Conservation (phyloP, 179 eudicot species). For the Silene coronaria region DNA sequence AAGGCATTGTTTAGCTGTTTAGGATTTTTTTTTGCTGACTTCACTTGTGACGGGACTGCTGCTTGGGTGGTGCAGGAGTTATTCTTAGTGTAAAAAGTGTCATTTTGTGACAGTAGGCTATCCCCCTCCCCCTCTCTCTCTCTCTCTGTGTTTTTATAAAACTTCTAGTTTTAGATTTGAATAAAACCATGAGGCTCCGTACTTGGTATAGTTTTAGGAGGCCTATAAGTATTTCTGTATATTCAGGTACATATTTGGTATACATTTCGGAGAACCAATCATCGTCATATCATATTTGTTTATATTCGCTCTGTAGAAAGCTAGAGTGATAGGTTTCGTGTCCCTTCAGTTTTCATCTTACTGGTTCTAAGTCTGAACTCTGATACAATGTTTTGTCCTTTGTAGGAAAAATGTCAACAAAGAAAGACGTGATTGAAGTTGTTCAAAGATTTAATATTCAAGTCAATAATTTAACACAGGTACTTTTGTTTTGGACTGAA, state of each 20-base stretch:
- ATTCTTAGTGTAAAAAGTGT: neutral
- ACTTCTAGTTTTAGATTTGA: neutral
- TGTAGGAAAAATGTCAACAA: conserved; percentile 58
- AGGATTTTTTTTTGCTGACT: neutral
- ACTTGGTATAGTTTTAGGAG: neutral
- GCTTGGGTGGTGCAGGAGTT: neutral
- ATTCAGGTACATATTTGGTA: neutral
- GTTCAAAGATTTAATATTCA: conserved; percentile 81
- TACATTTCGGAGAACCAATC: neutral
- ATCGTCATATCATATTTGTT: neutral
- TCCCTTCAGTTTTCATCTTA: neutral
- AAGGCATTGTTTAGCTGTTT: neutral
- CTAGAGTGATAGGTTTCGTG: conserved; percentile 7
- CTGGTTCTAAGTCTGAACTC: conserved; percentile 4
- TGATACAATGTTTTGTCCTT: conserved; percentile 19
- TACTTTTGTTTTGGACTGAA: conserved; percentile 24
- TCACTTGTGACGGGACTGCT: neutral
- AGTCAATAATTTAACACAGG: conserved; percentile 94
- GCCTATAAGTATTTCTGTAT: neutral
- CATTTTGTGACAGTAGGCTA: neutral
- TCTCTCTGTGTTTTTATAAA: no score
- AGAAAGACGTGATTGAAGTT: conserved; percentile 59
- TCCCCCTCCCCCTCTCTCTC: no score
- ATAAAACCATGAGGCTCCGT: neutral
- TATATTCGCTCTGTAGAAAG: neutral